Base-by-base conservation (phyloP, 2,329 filamentous ascomycete species). In the Albophoma yamanashiensis region DNA sequence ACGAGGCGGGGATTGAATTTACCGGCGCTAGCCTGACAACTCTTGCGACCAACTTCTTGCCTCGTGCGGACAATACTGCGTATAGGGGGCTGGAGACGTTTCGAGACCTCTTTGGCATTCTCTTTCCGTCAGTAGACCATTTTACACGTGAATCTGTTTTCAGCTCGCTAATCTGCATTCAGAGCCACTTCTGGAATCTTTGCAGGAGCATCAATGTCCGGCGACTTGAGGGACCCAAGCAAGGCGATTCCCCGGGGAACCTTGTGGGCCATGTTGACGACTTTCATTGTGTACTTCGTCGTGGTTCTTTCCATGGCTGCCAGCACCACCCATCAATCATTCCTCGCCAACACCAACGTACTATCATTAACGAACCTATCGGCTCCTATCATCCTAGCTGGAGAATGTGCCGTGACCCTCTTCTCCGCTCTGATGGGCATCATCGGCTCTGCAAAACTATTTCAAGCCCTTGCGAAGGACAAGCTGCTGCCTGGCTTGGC, bases 401-500 rank as follows among this genome's bases (percentile, higher is more conserved):
- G 91, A 60, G 91, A 96, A 72, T 88, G 92, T 66, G 88, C 91
- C 2, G 89, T 89, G 1, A 88, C 88, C 1, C 86, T 92, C 67
- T 96, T 96, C 75, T 95, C 91, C 0, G 87, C 89, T 5, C 73
- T 96, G 58, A 95, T 96, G 88, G 91, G 91, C 4, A 82, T 96
- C 45, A 90, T 95, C 64, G 91, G 89, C 1, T 88, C 90, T 7
- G 89, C 91, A 36, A 95, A 94, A 70, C 81, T 95, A 15, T 81
- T 96, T 36, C 91, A 95, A 70, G 91, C 91, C 36, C 82, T 96
- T 62, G 89, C 89, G 3, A 80, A 89, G 70, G 91, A 96, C 69
- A 86, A 84, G 66, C 77, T 96, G 2, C 78, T 96, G 17, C 91
- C 91, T 1, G 91, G 91, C 0, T 76, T 95, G 3, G 82, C 81